These are phyloP conservation scores for Kalanchoe fedtschenkoi DNA, from an alignment of 164 flowering plant genomes.

Conservation along the genomic window DNA sequence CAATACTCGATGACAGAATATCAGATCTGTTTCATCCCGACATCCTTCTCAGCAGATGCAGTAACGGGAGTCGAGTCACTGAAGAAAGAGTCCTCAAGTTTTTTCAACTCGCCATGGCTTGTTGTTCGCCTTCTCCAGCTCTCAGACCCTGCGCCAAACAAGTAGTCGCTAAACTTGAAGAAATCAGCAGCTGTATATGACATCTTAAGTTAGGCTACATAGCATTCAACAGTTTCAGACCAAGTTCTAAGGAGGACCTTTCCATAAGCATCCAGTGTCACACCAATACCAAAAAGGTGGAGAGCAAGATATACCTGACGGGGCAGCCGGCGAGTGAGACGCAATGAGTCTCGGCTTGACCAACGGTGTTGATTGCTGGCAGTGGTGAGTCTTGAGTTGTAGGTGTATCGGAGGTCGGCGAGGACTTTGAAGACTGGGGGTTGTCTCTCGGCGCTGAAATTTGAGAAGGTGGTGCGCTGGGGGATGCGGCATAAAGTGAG, in stretches of 20 bases:
- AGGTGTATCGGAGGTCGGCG: neutral
- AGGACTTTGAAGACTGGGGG: neutral
- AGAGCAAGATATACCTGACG: too few relatives aligned
- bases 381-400: neutral
- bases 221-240: too few relatives aligned
- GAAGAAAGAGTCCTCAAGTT: slow-evolving; percentile 54
- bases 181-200: slow-evolving; percentile 36
- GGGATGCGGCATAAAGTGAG: neutral
- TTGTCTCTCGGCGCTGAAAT: neutral
- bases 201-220: too few relatives aligned
- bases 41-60: slow-evolving; percentile 27
- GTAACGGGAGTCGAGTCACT: slow-evolving; percentile 21
- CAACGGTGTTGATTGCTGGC: neutral
- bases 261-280: too few relatives aligned
- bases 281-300: too few relatives aligned
- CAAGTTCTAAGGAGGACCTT: too few relatives aligned
- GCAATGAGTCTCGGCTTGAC: neutral
- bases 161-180: slow-evolving; percentile 62
- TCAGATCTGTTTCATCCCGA: slow-evolving; percentile 52
- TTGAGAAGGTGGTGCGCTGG: neutral
- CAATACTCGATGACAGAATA: slow-evolving; percentile 45
- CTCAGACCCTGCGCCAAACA: slow-evolving; percentile 67
- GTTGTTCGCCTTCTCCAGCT: slow-evolving; percentile 81
- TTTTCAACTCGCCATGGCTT: slow-evolving; percentile 81
- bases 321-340: too few relatives aligned